These are phyloP conservation scores for Aureobasidium pullulans DNA, from an alignment of 2,329 filamentous ascomycete genomes.

Conservation along the genomic window DNA sequence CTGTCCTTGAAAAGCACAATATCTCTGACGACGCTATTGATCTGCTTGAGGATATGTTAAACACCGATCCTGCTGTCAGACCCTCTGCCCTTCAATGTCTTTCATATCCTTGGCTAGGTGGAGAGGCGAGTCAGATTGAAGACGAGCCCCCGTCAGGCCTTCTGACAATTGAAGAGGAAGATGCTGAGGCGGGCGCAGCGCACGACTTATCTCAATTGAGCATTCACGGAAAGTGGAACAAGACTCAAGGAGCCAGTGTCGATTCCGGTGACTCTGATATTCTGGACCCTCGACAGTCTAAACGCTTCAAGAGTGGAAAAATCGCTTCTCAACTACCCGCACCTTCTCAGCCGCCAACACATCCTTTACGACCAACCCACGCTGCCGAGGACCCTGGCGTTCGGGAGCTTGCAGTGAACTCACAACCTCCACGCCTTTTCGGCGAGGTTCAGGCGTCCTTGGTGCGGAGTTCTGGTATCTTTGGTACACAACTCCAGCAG, in stretches of 20 bases:
- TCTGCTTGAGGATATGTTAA: constrained; percentile 71
- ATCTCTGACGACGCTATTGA: constrained; percentile 64
- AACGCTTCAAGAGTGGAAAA: constrained; percentile 33
- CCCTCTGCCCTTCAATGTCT: constrained; percentile 66
- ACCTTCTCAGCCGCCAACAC: neutral
- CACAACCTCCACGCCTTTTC: constrained; percentile 37
- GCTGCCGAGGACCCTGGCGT: neutral
- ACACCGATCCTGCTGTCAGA: constrained; percentile 68
- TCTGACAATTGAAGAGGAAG: constrained; percentile 51
- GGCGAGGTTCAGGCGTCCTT: constrained; percentile 54
- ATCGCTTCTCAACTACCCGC: constrained; percentile 19
- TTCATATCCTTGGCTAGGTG: constrained; percentile 64
- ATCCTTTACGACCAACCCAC: neutral
- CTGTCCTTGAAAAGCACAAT: constrained; percentile 50
- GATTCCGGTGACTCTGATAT: constrained; percentile 31
- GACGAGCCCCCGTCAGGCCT: constrained; percentile 22
- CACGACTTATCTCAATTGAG: constrained; percentile 57
- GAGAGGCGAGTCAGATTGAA: constrained; percentile 32
- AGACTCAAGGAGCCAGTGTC: constrained; percentile 22
- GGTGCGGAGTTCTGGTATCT: constrained; percentile 42
- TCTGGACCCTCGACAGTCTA: constrained; percentile 34
- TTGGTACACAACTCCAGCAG: constrained; percentile 6
- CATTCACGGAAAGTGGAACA: constrained; percentile 33
- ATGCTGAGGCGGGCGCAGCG: constrained; percentile 49
- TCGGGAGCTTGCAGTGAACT: neutral